phyloP scores from a whole-genome alignment of 2,329 filamentous ascomycete genomes.

The Blastomyces emzantsi region DNA sequence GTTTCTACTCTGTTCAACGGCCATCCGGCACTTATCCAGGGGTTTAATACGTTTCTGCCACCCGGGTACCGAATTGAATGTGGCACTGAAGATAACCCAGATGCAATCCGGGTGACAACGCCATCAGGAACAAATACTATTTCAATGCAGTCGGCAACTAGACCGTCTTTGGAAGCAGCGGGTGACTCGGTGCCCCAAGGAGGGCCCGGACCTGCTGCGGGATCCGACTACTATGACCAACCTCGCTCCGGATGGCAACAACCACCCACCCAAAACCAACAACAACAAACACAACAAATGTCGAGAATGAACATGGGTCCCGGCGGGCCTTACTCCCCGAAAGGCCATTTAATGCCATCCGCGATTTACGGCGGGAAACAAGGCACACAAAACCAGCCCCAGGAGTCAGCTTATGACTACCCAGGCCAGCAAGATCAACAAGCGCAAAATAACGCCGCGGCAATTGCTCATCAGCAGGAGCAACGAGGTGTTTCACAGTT shows the following conservation, averaged over 20 bases:
- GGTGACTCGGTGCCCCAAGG: constrained; percentile 27
- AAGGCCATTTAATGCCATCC: constrained; percentile 29
- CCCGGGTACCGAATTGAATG: constrained; percentile 96
- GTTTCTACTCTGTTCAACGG: constrained; percentile 94
- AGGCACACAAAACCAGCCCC: constrained; percentile 30
- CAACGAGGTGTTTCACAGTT: constrained; percentile 58
- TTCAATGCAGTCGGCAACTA: constrained; percentile 55
- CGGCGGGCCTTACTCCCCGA: constrained; percentile 35
- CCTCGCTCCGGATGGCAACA: constrained; percentile 34
- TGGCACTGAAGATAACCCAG: constrained; percentile 84
- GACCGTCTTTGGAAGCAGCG: constrained; percentile 28
- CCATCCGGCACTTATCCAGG: constrained; percentile 90
- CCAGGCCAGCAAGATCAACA: constrained; percentile 38
- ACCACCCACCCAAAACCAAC: constrained; percentile 22
- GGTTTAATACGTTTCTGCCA: constrained; percentile 95
- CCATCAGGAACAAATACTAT: constrained; percentile 96
- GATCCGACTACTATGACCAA: constrained; percentile 35
- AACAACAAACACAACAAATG: constrained; percentile 21
- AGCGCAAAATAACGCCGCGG: constrained; percentile 37
- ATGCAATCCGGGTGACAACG: constrained; percentile 92
- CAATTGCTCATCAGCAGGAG: constrained; percentile 52
- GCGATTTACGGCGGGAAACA: constrained; percentile 31
- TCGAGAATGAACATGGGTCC: constrained; percentile 9
- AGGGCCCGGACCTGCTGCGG: constrained; percentile 26
- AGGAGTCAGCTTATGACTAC: constrained; percentile 37